Percentiles rank a stretch among this genome's conserved stretches.
Conservation (phyloP, 805 yeast genomes). For the Sugiyamaella smithiae region DNA sequence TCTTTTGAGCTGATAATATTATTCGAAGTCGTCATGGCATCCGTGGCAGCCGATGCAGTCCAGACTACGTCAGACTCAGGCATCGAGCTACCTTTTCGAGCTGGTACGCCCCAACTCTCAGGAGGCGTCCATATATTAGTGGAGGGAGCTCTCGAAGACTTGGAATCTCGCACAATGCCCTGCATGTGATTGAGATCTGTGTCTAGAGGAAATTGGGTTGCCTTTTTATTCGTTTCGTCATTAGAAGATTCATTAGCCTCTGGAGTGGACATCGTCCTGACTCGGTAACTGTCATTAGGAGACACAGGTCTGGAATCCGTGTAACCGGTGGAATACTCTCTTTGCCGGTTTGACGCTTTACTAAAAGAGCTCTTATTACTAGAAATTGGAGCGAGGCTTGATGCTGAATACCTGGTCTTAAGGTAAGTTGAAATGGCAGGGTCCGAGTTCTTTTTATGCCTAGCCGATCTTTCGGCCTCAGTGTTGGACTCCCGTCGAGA, state of each 20-base stretch:
- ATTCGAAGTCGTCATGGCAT: slow-evolving; percentile 15
- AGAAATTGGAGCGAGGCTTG: neutral
- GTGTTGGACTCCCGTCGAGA: slow-evolving; percentile 23
- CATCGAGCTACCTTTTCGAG: slow-evolving; percentile 1
- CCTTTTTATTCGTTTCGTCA: neutral
- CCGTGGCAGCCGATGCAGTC: slow-evolving; percentile 7
- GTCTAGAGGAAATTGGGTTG: slow-evolving; percentile 35
- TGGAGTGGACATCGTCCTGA: slow-evolving; percentile 20
- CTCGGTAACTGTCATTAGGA: slow-evolving; percentile 9
- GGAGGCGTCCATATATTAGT: slow-evolving; percentile 26
- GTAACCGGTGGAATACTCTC: neutral
- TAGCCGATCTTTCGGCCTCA: slow-evolving; percentile 10
- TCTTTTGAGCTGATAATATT: neutral
- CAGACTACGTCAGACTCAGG: slow-evolving; percentile 7
- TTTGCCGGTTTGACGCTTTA: neutral
- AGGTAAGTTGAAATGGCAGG: slow-evolving; percentile 2
- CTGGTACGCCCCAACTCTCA: slow-evolving; percentile 28
- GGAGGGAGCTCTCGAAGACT: slow-evolving; percentile 17
- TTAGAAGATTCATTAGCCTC: slow-evolving; percentile 11
- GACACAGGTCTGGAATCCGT: neutral
- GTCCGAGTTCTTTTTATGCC: slow-evolving; percentile 3
- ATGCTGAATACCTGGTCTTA: neutral
- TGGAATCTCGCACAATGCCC: slow-evolving; percentile 41
- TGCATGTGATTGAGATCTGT: slow-evolving; percentile 50
- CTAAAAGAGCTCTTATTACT: neutral